A percentile compares a stretch with the other conserved stretches of the same genome.
Conservation (phyloP, 2,329 filamentous ascomycete species). For the Pestalotiopsis sp. region DNA sequence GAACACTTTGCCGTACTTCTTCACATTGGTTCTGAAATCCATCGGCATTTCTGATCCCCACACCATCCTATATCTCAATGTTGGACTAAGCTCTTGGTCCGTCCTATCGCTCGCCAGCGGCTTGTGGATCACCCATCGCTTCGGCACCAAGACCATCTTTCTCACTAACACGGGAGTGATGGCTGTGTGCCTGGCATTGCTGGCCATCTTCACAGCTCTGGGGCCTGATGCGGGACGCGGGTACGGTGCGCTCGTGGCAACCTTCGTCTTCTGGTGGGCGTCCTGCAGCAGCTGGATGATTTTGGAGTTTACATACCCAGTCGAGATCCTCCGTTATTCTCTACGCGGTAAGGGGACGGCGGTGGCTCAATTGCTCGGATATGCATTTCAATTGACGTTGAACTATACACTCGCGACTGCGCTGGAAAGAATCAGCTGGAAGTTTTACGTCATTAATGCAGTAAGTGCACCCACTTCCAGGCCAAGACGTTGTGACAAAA, state of each 20-base stretch:
- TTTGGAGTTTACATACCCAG: constrained; percentile 4
- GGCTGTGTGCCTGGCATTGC: background rate
- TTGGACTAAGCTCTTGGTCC: background rate
- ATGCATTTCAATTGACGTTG: background rate
- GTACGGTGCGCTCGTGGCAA: background rate
- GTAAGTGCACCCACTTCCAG: background rate
- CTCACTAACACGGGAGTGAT: background rate
- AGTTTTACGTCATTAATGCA: constrained; percentile 7
- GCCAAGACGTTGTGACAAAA: background rate
- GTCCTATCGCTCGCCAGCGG: background rate
- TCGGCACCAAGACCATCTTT: background rate
- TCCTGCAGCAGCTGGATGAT: constrained; percentile 11
- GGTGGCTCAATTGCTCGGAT: constrained; percentile 1
- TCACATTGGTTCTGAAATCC: background rate
- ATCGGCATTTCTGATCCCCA: background rate
- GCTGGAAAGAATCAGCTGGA: background rate
- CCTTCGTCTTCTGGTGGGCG: constrained; percentile 7
- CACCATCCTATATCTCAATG: background rate
- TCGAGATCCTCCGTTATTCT: constrained; percentile 1
- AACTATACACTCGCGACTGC: constrained; percentile 3
- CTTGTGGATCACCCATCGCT: background rate
- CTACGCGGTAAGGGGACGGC: background rate
- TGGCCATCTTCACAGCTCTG: background rate
- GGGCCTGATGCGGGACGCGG: background rate
- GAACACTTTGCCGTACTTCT: constrained; percentile 6